Conservation (phyloP, 2,329 filamentous ascomycete species). For the Dendryphion nanum region DNA sequence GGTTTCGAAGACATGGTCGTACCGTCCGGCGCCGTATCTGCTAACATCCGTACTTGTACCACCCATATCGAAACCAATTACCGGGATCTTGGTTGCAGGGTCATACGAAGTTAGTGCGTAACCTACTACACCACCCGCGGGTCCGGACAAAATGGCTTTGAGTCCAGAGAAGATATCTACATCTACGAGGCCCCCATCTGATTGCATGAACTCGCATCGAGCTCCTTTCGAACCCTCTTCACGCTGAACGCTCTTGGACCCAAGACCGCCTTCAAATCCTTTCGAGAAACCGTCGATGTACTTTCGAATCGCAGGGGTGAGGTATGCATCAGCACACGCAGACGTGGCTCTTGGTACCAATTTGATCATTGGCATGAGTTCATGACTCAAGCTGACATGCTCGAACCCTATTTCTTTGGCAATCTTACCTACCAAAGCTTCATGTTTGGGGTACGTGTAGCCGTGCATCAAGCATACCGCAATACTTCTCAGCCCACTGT, state of each 20-base stretch:
- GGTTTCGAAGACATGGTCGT: slow-evolving; percentile 93
- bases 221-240: slow-evolving; percentile 66
- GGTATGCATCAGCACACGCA: slow-evolving; percentile 76
- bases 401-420: slow-evolving; percentile 78
- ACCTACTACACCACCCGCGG: slow-evolving; percentile 89
- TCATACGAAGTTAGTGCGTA: slow-evolving; percentile 93
- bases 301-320: slow-evolving; percentile 75
- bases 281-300: slow-evolving; percentile 75
- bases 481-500: slow-evolving; percentile 73
- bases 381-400: slow-evolving; percentile 78
- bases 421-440: slow-evolving; percentile 71
- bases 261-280: slow-evolving; percentile 78
- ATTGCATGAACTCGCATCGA: slow-evolving; percentile 94
- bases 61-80: slow-evolving; percentile 96
- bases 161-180: slow-evolving; percentile 81
- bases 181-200: slow-evolving; percentile 70
- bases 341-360: slow-evolving; percentile 73
- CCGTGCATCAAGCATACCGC: slow-evolving; percentile 91
- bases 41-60: slow-evolving; percentile 92
- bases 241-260: slow-evolving; percentile 69
- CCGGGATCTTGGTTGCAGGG: slow-evolving; percentile 72
- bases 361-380: slow-evolving; percentile 88
- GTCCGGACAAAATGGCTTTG: slow-evolving; percentile 81
- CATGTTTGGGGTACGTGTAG: slow-evolving; percentile 87
- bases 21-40: slow-evolving; percentile 77